Conservation (phyloP, 208 protist genomes). For the Acanthamoeba royreba region DNA sequence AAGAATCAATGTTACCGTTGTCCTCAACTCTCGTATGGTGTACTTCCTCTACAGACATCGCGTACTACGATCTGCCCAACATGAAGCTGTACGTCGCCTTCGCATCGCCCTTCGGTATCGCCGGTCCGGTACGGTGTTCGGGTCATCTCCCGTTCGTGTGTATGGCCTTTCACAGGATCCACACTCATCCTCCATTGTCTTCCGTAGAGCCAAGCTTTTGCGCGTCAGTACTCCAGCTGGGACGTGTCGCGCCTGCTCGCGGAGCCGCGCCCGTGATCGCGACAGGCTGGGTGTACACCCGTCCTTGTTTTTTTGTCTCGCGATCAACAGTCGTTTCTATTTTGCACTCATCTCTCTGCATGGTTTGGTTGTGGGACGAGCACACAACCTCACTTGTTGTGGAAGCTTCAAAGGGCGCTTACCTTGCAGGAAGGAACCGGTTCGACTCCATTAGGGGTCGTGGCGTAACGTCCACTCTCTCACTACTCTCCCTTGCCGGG, state of each 20-base stretch:
- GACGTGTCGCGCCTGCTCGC: background rate
- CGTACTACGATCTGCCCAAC: constrained; percentile 55
- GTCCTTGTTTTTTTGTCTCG: background rate
- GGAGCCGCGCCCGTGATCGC: background rate
- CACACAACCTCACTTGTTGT: too few species aligned
- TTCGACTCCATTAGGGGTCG: too few species aligned
- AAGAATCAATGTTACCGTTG: too few species aligned
- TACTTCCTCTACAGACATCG: constrained; percentile 27
- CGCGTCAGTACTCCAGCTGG: background rate
- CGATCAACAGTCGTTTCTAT: too few species aligned
- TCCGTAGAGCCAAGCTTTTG: background rate
- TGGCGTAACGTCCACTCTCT: too few species aligned
- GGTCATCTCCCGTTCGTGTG: too few species aligned
- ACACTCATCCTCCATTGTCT: background rate
- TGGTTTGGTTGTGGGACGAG: too few species aligned
- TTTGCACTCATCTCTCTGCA: too few species aligned
- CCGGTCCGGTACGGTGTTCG: background rate
- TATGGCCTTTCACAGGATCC: background rate
- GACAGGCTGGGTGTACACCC: background rate
- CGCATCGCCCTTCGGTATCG: background rate
- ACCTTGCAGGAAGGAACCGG: too few species aligned
- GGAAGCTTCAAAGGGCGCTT: too few species aligned
- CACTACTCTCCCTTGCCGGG: too few species aligned
- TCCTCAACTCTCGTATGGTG: background rate
- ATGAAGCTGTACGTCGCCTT: constrained; percentile 34